Percentiles rank a stretch among this genome's conserved stretches.
phyloP scores from a whole-genome alignment of 2,329 filamentous ascomycete genomes.

The Cadophora sp. region DNA sequence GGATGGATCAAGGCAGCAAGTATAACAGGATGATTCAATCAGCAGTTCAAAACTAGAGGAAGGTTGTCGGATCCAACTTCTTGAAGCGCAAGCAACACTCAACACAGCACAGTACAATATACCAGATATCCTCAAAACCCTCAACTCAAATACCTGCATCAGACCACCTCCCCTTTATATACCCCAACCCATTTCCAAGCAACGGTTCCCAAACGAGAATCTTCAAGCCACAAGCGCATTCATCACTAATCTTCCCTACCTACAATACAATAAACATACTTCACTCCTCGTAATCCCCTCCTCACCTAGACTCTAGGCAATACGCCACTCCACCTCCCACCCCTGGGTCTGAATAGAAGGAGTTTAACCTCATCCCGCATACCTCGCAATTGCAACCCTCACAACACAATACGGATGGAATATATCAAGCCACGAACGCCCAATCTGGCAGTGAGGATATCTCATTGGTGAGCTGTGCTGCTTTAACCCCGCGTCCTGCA shows the following conservation, averaged over 20 bases:
- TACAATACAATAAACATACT: no score
- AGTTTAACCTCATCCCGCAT: not conserved
- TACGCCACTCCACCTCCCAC: not conserved
- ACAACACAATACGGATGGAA: no score
- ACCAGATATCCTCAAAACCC: not conserved
- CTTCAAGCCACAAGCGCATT: not conserved
- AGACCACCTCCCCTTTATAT: not conserved
- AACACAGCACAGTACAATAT: not conserved
- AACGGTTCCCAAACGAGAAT: not conserved
- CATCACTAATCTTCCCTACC: no score
- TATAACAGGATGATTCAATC: not conserved
- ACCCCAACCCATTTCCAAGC: not conserved
- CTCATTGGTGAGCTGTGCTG: not conserved
- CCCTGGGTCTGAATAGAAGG: not conserved
- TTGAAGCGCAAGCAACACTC: not conserved
- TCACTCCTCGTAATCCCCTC: no score
- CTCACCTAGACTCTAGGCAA: no score
- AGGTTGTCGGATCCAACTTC: no score
- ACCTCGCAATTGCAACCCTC: not conserved
- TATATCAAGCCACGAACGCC: slow-evolving; percentile 5
- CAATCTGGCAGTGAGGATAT: not conserved
- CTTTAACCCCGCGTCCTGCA: not conserved
- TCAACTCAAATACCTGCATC: no score
- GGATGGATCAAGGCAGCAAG: not conserved
- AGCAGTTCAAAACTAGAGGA: not conserved